Evolutionary conservation across 176 grass and related monocot genomes (phyloP), one percentile per base, ranked within the genome.

Genomic region (Avena insularis): DNA sequence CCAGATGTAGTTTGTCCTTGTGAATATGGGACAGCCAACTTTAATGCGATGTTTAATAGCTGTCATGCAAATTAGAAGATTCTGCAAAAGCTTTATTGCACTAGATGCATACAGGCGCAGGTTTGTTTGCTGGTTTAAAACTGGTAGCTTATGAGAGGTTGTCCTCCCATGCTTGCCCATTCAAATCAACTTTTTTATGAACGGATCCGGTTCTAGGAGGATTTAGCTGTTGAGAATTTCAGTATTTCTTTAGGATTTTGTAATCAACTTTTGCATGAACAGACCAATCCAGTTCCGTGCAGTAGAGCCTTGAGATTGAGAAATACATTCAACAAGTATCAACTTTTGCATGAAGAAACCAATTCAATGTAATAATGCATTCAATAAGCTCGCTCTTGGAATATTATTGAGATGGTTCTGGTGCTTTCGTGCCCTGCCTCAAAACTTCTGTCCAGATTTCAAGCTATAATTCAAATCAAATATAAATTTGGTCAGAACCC

Each of bases 31-130:
- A 45, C 29, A 12, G 4, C 54, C 2, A 45, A 3, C 35, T 56
- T 59, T 58, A 47, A 60, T 78, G 23, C 25, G 9, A 57, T 38
- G 43, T 83, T 77, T 45, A 62, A 65, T 35, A 77, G 12, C 47
- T 62, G 5, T 0, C 63, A 31, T 75, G 36, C 23, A 35, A 13
- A 45, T 6, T 40, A 29, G 19, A 51, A 13, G 16, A 15, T 58
- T 62, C 3, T 15, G 1, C 2, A 50, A 15, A 35, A 15, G 8
- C 2, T 60, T 67, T 75, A 7, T n/a, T 14, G 54, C 21, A 72
- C 0, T 19, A 61, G n/a, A n/a, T 61, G 20, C 57, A 21, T 40
- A 21, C 57, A 33, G 8, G 49, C 46, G 9, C 38, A 2, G n/a
- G 13, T 27, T 40, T 14, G 3, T 16, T 15, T 11, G 46, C 7